Base-by-base conservation (phyloP, 73 alveolate genomes). In the Paramecium primaurelia region DNA sequence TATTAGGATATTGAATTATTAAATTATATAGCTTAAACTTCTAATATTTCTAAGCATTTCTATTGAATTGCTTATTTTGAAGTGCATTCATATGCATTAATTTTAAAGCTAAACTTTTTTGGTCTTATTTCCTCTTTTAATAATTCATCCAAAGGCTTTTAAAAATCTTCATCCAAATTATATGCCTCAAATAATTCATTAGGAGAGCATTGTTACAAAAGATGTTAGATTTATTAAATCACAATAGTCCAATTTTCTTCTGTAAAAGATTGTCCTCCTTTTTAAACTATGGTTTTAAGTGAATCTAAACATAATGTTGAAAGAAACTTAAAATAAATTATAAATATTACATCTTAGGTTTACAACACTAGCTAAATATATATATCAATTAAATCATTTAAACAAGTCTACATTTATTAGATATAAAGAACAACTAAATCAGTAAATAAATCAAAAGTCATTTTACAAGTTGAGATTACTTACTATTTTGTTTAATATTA, bases 311-410 rank as follows among this genome's bases (percentile, higher is more conserved):
- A 80, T 18, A 80, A 11, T 3, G 58, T 47, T n/a, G 91, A 42
- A 45, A 42, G 49, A 80, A 28, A 22, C 91, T 80, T 26, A 80
- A 26, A 20, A 25, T 54, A 54, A 54, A 54, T 4, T n/a, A 32
- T 4, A n/a, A 80, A 80, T 80, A 42, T 44, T 80, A 80, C 91
- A 80, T 80, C 91, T 80, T 80, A 49, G 38, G 91, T 80, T 80
- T 80, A 36, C 34, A 80, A 42, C 30, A 80, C 58, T 1, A 80
- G 32, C 38, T 80, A 64, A 47, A 80, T 37, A 80, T 80, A 45
- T 18, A 80, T 80, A 25, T 80, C 91, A 12, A 80, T 44, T 49
- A 80, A 47, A 26, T 80, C 91, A 80, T 80, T 80, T 22, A 80
- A 38, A 34, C 91, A 80, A 26, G 91, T 77, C 14, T 80, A 49